Evolutionary conservation across 1,284 basidiomycete genomes (phyloP), one percentile per base, ranked within the genome.

Genomic region (Leccinum griseonigrum): DNA sequence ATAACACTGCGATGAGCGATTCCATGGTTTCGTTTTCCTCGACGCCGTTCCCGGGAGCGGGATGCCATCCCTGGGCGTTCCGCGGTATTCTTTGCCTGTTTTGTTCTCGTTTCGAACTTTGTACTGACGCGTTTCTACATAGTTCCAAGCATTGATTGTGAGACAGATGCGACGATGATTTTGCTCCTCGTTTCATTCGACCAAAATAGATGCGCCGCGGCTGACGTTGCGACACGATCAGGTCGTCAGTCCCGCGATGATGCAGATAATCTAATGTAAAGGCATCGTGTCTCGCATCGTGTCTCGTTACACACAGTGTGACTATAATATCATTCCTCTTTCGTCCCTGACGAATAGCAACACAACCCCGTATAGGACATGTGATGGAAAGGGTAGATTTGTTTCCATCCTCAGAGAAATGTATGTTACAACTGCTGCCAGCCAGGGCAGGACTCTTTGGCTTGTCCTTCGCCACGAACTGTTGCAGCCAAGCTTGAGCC

Each of bases 381-480:
- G 29, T 31, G 29, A 31, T 31, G 29, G 29, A 31, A 31, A 31
- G 29, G 28, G 28, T 29, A 29, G 28, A 29, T 29, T 29, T 29
- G 28, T 29, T 29, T 29, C 28, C 28, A 29, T 29, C 28, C 28
- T 29, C 28, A 29, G 28, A 29, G 28, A 29, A 29, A 29, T 29
- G 28, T 29, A 29, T 96, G 94, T 80, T 96, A 94, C 81, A 96
- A 95, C 76, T 96, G 94, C 76, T 86, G 90, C 68, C 88, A 92
- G 75, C 91, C 92, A 13, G 94, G 93, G 29, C 94, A 96, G 73
- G 94, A 96, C 78, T 93, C 91, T 46, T 89, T 88, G 64, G 87
- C 88, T 62, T 97, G 94, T 76, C 91, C 93, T 53, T 86, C 87
- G 69, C 94, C 93, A 56, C 85, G 92, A 66, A 90, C 87, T 26